Evolutionary conservation across 2,329 filamentous ascomycete genomes (phyloP).

Genomic region (Taxawa tesnikishii): DNA sequence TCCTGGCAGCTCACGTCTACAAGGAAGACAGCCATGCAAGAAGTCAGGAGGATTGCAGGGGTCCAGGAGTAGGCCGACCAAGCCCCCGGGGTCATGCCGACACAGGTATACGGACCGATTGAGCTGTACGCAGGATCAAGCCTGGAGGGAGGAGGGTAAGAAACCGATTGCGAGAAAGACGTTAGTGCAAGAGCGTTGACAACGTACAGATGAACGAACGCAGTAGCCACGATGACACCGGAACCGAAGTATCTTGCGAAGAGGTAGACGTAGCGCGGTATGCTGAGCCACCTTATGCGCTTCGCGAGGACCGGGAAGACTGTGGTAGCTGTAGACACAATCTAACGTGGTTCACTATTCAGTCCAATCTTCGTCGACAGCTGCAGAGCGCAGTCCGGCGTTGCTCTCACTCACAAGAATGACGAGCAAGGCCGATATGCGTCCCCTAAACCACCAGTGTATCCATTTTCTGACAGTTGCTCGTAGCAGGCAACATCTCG

Average conservation of each 20-base stretch:
- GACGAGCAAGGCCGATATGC: constrained; percentile 32
- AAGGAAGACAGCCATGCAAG: constrained; percentile 38
- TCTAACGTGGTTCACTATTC: no score
- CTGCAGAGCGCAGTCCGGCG: no score
- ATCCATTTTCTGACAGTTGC: constrained; percentile 1
- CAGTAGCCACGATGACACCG: constrained; percentile 35
- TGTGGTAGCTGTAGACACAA: constrained; percentile 27
- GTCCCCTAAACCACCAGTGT: constrained; percentile 22
- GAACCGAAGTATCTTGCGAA: constrained; percentile 36
- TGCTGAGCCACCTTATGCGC: constrained; percentile 21
- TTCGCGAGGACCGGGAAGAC: constrained; percentile 36
- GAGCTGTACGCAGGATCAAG: neutral
- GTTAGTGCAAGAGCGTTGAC: no score
- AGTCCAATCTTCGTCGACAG: no score
- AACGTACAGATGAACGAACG: constrained; percentile 33
- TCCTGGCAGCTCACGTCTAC: constrained; percentile 38
- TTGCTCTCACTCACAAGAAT: no score
- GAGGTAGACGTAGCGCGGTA: constrained; percentile 32
- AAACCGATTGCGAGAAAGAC: no score
- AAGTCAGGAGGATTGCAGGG: constrained; percentile 37
- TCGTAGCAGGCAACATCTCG: constrained; percentile 3
- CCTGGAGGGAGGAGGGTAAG: no score
- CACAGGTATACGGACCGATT: constrained; percentile 32
- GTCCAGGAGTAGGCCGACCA: constrained; percentile 43
- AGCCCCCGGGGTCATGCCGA: constrained; percentile 40